Base-by-base conservation (phyloP, 2,329 filamentous ascomycete species). In the Colletotrichum tropicale region DNA sequence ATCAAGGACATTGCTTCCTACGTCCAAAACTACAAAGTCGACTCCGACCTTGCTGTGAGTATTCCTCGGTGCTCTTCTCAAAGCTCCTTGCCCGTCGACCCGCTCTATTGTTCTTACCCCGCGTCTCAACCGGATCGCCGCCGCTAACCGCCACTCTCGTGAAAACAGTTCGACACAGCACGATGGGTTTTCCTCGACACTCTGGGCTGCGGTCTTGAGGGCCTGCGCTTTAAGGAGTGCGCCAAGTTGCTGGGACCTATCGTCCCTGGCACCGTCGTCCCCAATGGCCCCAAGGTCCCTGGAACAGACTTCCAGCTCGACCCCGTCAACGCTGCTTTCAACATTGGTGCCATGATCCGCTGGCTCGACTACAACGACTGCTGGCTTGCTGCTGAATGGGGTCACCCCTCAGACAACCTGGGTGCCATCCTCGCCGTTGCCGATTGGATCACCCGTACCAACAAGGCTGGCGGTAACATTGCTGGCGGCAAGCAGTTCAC, bases 331-430 rank as follows among this genome's bases (percentile, higher is more conserved):
- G 97, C 94, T 78, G 97, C 97, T 78, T 98, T 99, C 92, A 98
- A 98, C 91, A 98, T 99, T 81, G 97, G 97, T 81, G 94, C 97
- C 82, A 98, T 98, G 94, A 98, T 99, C 88, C 92, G 97, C 84
- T 99, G 97, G 97, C 92, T 99, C 82, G 97, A 99, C 89, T 99
- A 98, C 92, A 99, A 99, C 86, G 97, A 99, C 91, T 98, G 97
- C 92, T 99, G 96, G 97, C 91, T 98, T 78, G 97, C 96, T 60
- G 97, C 97, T 72, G 97, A 99, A 89, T 99, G 97, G 97, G 97
- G 97, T 75, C 97, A 99, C 87, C 97, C 97, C 77, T 98, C 96
- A 6, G 97, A 99, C 89, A 99, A 99, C 90, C 87, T 99, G 80
- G 97, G 97, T 78, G 97, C 96, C 82, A 99, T 99, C 84, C 92